Conservation (phyloP, 148 eudicot species). For the Chenopodium suecicum region DNA sequence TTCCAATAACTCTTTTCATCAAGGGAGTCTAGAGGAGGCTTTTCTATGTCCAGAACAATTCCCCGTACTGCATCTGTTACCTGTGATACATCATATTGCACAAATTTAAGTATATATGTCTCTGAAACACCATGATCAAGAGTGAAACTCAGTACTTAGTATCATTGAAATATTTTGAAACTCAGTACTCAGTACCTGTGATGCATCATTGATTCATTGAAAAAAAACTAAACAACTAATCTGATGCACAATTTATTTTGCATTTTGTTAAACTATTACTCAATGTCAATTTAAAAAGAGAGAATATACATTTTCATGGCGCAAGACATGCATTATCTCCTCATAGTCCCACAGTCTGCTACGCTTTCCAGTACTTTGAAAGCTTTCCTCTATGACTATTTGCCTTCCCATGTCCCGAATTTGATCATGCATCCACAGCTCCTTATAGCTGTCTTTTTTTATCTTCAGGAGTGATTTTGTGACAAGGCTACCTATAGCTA, state of each 20-base stretch:
- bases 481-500: conserved; percentile 37
- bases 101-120: too few species aligned
- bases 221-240: not conserved
- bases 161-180: too few species aligned
- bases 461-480: conserved; percentile 53
- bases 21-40: conserved; percentile 27
- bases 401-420: conserved; percentile 70
- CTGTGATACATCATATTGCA: conserved; percentile 22
- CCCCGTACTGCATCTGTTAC: conserved; percentile 44
- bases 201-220: too few species aligned
- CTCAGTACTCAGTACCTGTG: too few species aligned
- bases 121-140: too few species aligned
- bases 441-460: conserved; percentile 1
- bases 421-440: conserved; percentile 72
- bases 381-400: conserved; percentile 42
- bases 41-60: conserved; percentile 35
- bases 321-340: conserved; percentile 35
- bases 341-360: conserved; percentile 60
- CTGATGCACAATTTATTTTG: not conserved
- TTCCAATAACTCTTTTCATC: conserved; percentile 11
- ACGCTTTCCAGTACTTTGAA: conserved; percentile 31
- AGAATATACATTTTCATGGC: conserved; percentile 34
- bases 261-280: too few species aligned
- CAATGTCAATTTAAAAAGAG: too few species aligned
- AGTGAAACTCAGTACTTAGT: too few species aligned